These are phyloP conservation scores for Mortierella claussenii DNA, from an alignment of 192 early-diverging fungal genomes.

Conservation along the genomic window DNA sequence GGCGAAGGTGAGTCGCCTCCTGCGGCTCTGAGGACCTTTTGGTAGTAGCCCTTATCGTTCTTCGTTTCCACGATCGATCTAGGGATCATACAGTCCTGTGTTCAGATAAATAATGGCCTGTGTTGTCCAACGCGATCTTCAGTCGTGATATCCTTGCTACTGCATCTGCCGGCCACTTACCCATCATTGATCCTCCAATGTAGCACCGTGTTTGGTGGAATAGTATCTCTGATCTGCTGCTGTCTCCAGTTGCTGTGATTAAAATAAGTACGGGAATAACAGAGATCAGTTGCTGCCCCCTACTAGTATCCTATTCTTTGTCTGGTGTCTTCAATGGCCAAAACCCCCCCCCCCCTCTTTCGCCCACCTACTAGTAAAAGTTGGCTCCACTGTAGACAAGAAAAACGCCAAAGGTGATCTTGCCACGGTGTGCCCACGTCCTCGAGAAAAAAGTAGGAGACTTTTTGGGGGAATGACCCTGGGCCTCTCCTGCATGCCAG, in stretches of 20 bases:
- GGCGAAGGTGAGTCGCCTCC: slow-evolving; percentile 29
- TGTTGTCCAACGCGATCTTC: too few species aligned
- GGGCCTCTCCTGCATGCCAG: background rate
- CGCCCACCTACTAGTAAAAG: slow-evolving; percentile 39
- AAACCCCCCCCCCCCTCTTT: too few species aligned
- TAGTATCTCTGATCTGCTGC: slow-evolving; percentile 41
- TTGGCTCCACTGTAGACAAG: slow-evolving; percentile 39
- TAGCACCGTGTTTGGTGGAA: slow-evolving; percentile 51
- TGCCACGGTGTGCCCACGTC: slow-evolving; percentile 40
- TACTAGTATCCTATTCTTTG: too few species aligned
- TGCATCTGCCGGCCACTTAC: too few species aligned
- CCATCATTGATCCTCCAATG: slow-evolving; percentile 54
- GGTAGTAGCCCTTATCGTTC: slow-evolving; percentile 37
- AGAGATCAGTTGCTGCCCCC: too few species aligned
- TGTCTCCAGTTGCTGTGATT: slow-evolving; percentile 31
- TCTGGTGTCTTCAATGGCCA: too few species aligned
- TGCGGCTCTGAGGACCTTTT: slow-evolving; percentile 31
- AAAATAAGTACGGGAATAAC: background rate
- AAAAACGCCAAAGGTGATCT: slow-evolving; percentile 46
- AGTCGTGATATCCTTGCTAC: too few species aligned
- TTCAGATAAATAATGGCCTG: too few species aligned
- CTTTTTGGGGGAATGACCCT: background rate
- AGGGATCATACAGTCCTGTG: background rate
- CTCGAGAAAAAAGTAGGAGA: slow-evolving; percentile 1
- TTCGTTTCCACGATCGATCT: slow-evolving; percentile 53